Base-by-base conservation (phyloP, 2,329 filamentous ascomycete genomes). In the Sphaerulina vaccinii region DNA sequence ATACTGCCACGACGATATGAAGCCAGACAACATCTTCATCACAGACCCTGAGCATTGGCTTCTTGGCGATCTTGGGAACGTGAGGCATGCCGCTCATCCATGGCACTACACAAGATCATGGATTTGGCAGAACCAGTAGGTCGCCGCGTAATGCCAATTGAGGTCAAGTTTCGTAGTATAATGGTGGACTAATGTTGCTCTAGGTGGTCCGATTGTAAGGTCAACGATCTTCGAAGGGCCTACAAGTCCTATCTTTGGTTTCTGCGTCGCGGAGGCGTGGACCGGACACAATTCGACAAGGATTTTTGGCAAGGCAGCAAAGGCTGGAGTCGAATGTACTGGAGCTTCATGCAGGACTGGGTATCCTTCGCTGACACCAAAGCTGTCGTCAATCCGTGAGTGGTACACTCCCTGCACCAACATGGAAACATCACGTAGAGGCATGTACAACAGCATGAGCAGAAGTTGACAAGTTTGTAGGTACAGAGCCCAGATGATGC, bases 1-100 rank as follows among this genome's bases (percentile, higher is more conserved):
- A 11, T 66, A 63, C 35, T 71, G 70, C 53, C 70, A 72, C 48
- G 66, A 72, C 55, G 69, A 72, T 36, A 54, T 71, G 38, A 71
- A 71, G 51, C 63, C 65, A 0, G 55, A 56, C 43, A 71, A 71
- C 36, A 60, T 72, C 27, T 68, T 70, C 24, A 48, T 68, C 6
- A 33, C 55, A 40, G 53, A 59, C 8, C 27, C 54, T 4, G 42
- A 51, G 2, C 48, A 62, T 19, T 71, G 66, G 67, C 46, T 69
- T 6, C 52, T 70, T 1, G 69, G 65, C 24, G 70, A 71, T 42
- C 58, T 71, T 5, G 69, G 70, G 2, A 71, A 69, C 19, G 55
- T 70, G 6, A 62, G 68, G 11, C 52, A 70, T 3, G 5, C 62
- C 0, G 27, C 52, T 2, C 69, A 71, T 45, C 62, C 65, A 6